Evolutionary conservation across 2,329 filamentous ascomycete genomes (phyloP).

Genomic region (Emmonsia crescens): DNA sequence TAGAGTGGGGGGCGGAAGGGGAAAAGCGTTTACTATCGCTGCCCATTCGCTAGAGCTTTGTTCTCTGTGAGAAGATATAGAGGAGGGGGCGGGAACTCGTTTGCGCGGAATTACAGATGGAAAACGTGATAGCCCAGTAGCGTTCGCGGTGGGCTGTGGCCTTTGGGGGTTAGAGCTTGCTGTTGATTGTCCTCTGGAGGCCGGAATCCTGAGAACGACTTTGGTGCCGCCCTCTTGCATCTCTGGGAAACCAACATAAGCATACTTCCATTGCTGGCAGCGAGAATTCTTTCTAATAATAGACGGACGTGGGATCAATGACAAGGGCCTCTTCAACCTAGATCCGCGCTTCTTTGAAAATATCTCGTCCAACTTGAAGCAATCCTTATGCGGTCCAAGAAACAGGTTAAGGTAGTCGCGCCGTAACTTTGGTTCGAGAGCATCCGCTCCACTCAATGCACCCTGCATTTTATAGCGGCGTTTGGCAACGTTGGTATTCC

Average conservation of each 20-base stretch:
- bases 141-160: background rate
- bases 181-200: background rate
- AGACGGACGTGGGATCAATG: background rate
- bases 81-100: background rate
- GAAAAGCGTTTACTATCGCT: background rate
- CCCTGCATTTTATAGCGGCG: background rate
- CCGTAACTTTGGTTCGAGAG: background rate
- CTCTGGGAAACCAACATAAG: background rate
- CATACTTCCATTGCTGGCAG: background rate
- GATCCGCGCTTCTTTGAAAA: background rate
- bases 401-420: background rate
- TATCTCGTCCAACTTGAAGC: background rate
- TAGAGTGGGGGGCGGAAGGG: background rate
- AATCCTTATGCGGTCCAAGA: conserved; percentile 3
- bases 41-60: background rate
- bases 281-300: background rate
- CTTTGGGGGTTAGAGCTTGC: background rate
- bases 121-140: background rate
- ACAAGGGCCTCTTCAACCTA: background rate
- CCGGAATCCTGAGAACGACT: background rate
- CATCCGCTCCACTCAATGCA: background rate
- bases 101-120: background rate
- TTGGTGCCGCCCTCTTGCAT: background rate
- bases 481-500: conserved; percentile 5
- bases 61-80: background rate